Conservation (phyloP, 257 asterid genomes). For the Lantana camara region DNA sequence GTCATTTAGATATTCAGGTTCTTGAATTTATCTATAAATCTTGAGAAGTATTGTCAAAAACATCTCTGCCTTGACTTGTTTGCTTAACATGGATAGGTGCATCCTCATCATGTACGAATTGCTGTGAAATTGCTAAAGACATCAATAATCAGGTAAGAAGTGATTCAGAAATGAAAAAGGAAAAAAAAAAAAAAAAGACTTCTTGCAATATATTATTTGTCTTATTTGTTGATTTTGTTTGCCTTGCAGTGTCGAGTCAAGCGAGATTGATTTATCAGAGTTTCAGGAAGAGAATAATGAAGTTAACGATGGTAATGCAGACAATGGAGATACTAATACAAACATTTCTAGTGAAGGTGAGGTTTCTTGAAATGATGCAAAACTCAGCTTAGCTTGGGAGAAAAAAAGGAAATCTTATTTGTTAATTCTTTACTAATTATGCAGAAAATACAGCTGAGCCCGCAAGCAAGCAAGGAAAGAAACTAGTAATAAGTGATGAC, state of each 20-base stretch:
- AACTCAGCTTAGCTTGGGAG: slow-evolving; percentile 42
- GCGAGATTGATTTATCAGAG: slow-evolving; percentile 93
- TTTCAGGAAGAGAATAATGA: slow-evolving; percentile 69
- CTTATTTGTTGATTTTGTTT: slow-evolving; percentile 16
- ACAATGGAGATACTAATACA: slow-evolving; percentile 27
- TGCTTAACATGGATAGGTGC: slow-evolving; percentile 53
- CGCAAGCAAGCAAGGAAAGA: slow-evolving; percentile 59
- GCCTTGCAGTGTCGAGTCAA: slow-evolving; percentile 86
- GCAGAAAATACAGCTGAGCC: slow-evolving; percentile 61
- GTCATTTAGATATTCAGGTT: slow-evolving; percentile 83
- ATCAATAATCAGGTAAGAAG: slow-evolving; percentile 78
- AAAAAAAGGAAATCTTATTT: neutral
- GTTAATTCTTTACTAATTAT: slow-evolving; percentile 14
- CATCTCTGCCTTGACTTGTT: slow-evolving; percentile 17
- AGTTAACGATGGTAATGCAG: slow-evolving; percentile 42
- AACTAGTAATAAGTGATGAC: slow-evolving; percentile 74
- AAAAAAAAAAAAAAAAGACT: slow-evolving; percentile 9
- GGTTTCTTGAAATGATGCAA: slow-evolving; percentile 32
- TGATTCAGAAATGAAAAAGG: no score
- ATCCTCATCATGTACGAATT: slow-evolving; percentile 66
- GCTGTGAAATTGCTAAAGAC: slow-evolving; percentile 86
- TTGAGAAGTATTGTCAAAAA: neutral
- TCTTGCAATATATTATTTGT: neutral
- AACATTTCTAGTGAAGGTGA: slow-evolving; percentile 41
- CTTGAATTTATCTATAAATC: slow-evolving; percentile 10